Conservation (phyloP, 1,139 yeast species). For the Debaryomycetaceae sp. region DNA sequence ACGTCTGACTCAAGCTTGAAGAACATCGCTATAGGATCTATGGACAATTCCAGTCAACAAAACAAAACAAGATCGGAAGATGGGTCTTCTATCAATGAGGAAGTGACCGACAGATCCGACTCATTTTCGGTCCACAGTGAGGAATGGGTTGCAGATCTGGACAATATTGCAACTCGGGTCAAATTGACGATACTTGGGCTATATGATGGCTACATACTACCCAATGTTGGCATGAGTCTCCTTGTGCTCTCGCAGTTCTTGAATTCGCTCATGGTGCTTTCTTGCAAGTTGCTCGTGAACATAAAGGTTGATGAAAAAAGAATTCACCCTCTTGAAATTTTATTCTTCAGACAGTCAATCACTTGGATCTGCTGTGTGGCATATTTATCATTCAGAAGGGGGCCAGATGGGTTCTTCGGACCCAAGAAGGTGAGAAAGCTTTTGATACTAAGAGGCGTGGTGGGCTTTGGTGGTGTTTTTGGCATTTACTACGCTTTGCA, state of each 20-base stretch:
- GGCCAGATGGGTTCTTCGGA: conserved; percentile 69
- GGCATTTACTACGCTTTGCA: conserved; percentile 71
- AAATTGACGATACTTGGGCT: not conserved
- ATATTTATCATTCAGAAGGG: conserved; percentile 51
- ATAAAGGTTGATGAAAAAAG: conserved; percentile 54
- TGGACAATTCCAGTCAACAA: not conserved
- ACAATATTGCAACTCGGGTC: not conserved
- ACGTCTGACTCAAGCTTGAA: not conserved
- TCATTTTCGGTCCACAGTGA: not conserved
- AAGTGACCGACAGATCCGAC: not conserved
- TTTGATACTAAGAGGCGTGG: conserved; percentile 60
- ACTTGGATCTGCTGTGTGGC: conserved; percentile 58
- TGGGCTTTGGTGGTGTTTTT: conserved; percentile 79
- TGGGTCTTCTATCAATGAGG: not conserved
- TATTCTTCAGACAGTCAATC: conserved; percentile 71
- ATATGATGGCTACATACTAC: conserved; percentile 8
- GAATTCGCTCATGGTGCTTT: conserved; percentile 71
- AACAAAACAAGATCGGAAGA: not conserved
- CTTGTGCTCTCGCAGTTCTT: conserved; percentile 61
- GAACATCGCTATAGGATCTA: no score
- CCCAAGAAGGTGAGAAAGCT: conserved; percentile 55
- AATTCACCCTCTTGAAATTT: conserved; percentile 73
- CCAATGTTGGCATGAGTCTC: conserved; percentile 39
- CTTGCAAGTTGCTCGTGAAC: conserved; percentile 68
- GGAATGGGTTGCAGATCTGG: not conserved